phyloP scores from a whole-genome alignment of 2,329 filamentous ascomycete species.

The Phialophora tarda region DNA sequence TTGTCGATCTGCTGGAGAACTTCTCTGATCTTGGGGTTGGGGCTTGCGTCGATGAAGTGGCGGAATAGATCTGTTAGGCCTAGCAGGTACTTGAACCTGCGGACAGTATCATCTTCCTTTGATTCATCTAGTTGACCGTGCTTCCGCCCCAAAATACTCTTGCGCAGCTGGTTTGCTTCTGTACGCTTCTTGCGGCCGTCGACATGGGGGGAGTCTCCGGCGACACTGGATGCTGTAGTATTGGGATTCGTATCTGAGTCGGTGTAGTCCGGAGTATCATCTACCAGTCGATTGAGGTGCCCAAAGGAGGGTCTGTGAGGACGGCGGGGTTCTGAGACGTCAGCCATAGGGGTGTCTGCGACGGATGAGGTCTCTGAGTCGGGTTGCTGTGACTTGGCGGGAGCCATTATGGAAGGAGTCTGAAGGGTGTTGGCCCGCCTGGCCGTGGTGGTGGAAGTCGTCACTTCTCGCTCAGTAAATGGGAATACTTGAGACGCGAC shows the following conservation, averaged over 20 bases:
- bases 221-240: constrained; percentile 80
- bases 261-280: constrained; percentile 69
- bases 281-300: constrained; percentile 48
- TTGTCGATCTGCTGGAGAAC: constrained; percentile 94
- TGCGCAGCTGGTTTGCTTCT: constrained; percentile 85
- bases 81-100: constrained; percentile 90
- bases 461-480: constrained; percentile 13
- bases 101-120: constrained; percentile 95
- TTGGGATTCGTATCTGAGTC: constrained; percentile 71
- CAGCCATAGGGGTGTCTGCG: constrained; percentile 55
- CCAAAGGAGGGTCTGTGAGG: constrained; percentile 40
- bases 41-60: constrained; percentile 98
- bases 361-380: constrained; percentile 51
- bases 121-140: constrained; percentile 90
- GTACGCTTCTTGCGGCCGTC: constrained; percentile 87
- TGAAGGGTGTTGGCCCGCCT: constrained; percentile 28
- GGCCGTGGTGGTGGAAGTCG: constrained; percentile 29
- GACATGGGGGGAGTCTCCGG: constrained; percentile 67
- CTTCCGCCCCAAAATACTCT: constrained; percentile 93
- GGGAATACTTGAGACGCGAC: constrained; percentile 29
- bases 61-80: constrained; percentile 96
- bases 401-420: constrained; percentile 48
- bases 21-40: constrained; percentile 90
- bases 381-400: constrained; percentile 43
- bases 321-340: constrained; percentile 40